Base-by-base conservation (phyloP, 345 rosid species). In the Hirschfeldia incana region DNA sequence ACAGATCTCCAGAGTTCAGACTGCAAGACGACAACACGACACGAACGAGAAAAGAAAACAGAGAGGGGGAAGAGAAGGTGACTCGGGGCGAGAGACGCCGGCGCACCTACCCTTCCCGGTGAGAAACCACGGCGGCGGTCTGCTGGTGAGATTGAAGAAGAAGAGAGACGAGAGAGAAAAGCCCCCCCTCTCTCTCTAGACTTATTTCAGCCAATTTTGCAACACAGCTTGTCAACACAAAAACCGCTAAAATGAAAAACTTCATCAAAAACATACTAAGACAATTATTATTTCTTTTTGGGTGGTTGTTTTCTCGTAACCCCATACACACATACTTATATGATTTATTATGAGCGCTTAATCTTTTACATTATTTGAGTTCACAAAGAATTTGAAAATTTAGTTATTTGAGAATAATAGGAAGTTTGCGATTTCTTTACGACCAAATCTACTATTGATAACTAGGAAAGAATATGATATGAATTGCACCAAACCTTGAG, bases 231-330 rank as follows among this genome's bases (percentile, higher is more conserved):
- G 75, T 58, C 34, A 71, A 27, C 65, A 26, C 8, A 4, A 57
- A 33, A 59, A 11, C 51, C 2, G 30, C 66, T 58, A 58, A 34
- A 21, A 37, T 17, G 10, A 57, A 57, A 57, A 58, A 21, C 13
- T 71, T 58, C 34, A 55, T 37, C 39, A 27, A 30, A 69, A 69
- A 49, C 73, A 69, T 69, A 28, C 53, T 69, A 26, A 49, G 57
- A 49, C 55, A 49, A 49, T 44, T 11, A 46, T 46, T 46, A 49
- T 13, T 49, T 49, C 57, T 49, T 13, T 49, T 49, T 49, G 17
- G 17, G 4, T 49, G 16, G 57, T 49, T 49, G 16, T 49, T 49
- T 49, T 49, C 57, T 49, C 57, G 17, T 39, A 39, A 49, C 15
- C 2, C 16, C 57, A 49, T n/a, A 49, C 2, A 49, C 16, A 49